These are phyloP conservation scores for Selenicereus undatus DNA, from an alignment of 148 eudicot species.

Conservation along the genomic window DNA sequence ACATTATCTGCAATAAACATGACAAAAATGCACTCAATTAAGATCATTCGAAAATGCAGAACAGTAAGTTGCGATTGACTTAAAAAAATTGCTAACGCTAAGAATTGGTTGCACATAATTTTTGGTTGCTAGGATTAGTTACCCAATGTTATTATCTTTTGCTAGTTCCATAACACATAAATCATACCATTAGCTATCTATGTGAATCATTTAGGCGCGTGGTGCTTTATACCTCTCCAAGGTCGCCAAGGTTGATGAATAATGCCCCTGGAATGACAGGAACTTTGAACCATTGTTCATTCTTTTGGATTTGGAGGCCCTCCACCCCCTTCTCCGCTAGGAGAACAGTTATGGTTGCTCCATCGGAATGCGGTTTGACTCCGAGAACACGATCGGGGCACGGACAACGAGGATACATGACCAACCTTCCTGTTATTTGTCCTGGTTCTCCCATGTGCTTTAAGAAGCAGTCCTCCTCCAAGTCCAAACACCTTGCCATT, in stretches of 20 bases:
- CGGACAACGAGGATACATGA: conserved; percentile 40
- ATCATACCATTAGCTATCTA: no score
- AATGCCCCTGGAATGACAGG: conserved; percentile 45
- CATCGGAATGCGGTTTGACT: conserved; percentile 41
- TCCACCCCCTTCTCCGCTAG: conserved; percentile 36
- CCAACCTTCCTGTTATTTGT: conserved; percentile 23
- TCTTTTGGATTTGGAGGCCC: conserved; percentile 25
- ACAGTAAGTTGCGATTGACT: no score
- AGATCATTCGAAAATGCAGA: no score
- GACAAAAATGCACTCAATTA: neutral
- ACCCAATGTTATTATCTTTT: no score
- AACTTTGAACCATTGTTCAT: conserved; percentile 47
- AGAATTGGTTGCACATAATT: no score
- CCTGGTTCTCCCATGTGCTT: conserved; percentile 25
- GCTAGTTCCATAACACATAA: no score
- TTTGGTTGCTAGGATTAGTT: no score
- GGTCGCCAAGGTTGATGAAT: conserved; percentile 47
- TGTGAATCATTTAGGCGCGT: neutral
- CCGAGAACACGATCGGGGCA: conserved; percentile 37
- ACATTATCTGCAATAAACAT: neutral
- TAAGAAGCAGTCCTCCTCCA: conserved; percentile 35
- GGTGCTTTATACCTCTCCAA: conserved; percentile 39
- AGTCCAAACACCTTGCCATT: conserved; percentile 32
- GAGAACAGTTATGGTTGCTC: conserved; percentile 22
- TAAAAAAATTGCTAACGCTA: no score